These are phyloP conservation scores for Polyporus arcularius DNA, from an alignment of 768 basidiomycete genomes.

Conservation along the genomic window DNA sequence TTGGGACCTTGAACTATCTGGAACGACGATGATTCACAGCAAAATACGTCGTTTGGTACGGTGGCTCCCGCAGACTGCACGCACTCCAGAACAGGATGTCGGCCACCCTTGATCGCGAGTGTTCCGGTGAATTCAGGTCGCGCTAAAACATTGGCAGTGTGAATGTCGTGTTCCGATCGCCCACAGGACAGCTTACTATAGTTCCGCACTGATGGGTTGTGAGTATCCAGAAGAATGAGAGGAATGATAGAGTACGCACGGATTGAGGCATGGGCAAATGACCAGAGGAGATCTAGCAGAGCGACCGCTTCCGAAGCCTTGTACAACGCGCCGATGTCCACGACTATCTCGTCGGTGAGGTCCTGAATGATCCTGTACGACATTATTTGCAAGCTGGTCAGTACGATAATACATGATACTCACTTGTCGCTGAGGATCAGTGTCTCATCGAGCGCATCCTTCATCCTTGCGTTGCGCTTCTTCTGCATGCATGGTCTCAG, in stretches of 20 bases:
- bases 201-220: slow-evolving; percentile 40
- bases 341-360: slow-evolving; percentile 68
- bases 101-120: slow-evolving; percentile 83
- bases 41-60: slow-evolving; percentile 90
- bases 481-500: slow-evolving; percentile 48
- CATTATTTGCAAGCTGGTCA: neutral
- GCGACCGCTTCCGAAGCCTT: slow-evolving; percentile 93
- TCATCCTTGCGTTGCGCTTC: slow-evolving; percentile 87
- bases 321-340: slow-evolving; percentile 79
- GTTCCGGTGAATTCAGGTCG: slow-evolving; percentile 93
- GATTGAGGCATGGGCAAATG: slow-evolving; percentile 82
- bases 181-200: slow-evolving; percentile 40
- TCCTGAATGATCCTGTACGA: slow-evolving; percentile 71
- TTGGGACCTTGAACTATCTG: slow-evolving; percentile 93
- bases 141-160: slow-evolving; percentile 42
- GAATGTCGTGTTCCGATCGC: no score
- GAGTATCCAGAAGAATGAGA: neutral
- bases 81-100: slow-evolving; percentile 86
- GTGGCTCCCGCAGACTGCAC: slow-evolving; percentile 66
- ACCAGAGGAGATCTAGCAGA: slow-evolving; percentile 86
- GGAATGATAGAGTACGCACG: slow-evolving; percentile 45
- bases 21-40: slow-evolving; percentile 80
- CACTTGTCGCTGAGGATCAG: slow-evolving; percentile 83
- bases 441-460: slow-evolving; percentile 88
- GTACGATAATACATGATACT: slow-evolving; percentile 13